phyloP scores from a whole-genome alignment of 2,329 filamentous ascomycete species.

The Diaporthe velutina region DNA sequence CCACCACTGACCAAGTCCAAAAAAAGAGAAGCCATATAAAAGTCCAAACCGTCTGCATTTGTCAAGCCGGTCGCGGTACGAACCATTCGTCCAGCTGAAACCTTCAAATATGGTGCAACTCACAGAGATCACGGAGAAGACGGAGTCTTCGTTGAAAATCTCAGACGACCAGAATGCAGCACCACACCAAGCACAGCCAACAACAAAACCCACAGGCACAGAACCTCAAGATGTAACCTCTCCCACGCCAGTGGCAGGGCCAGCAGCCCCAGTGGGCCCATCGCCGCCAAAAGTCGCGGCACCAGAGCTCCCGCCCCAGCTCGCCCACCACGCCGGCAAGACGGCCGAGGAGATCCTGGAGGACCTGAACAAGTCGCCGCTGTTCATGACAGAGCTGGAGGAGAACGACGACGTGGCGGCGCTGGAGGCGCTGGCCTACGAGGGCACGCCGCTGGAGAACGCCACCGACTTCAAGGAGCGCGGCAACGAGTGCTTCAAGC shows the following conservation, averaged over 20 bases:
- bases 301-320: constrained; percentile 61
- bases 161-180: constrained; percentile 39
- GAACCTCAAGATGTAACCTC: not conserved
- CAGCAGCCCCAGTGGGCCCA: constrained; percentile 32
- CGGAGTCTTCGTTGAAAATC: constrained; percentile 31
- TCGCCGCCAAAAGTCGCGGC: constrained; percentile 34
- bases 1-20: not conserved
- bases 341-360: constrained; percentile 68
- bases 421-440: constrained; percentile 89
- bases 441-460: constrained; percentile 89
- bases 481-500: constrained; percentile 88
- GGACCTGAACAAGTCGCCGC: constrained; percentile 74
- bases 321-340: constrained; percentile 57
- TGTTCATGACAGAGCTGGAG: constrained; percentile 96
- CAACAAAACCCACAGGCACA: not conserved
- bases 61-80: not conserved
- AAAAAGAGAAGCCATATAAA: no score
- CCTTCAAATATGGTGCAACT: constrained; percentile 35
- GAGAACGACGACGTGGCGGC: constrained; percentile 90
- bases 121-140: constrained; percentile 35
- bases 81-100: not conserved
- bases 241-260: not conserved
- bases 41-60: not conserved
- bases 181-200: constrained; percentile 31
- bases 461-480: constrained; percentile 88